phyloP scores from a whole-genome alignment of 176 grass and related monocot genomes.

The Calamus simplicifolius region DNA sequence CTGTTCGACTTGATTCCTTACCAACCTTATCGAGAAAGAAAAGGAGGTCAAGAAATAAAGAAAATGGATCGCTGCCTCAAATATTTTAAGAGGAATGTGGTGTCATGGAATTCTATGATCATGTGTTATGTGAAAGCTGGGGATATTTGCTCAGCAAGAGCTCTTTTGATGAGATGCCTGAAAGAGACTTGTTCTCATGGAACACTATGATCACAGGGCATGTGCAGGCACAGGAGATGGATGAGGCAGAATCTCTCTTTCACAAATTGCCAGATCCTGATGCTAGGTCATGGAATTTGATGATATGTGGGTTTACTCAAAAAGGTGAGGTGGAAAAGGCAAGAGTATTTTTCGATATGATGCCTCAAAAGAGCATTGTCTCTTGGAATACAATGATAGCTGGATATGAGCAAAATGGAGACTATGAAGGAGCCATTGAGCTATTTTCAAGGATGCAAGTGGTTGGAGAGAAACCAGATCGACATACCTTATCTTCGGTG shows the following conservation, averaged over 20 bases:
- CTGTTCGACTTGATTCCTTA: slow-evolving; percentile 58
- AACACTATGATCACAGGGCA: slow-evolving; percentile 65
- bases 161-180: slow-evolving; percentile 48
- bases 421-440: slow-evolving; percentile 28
- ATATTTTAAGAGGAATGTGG: slow-evolving; percentile 41
- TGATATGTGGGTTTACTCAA: slow-evolving; percentile 53
- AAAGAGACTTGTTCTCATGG: slow-evolving; percentile 53
- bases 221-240: slow-evolving; percentile 27
- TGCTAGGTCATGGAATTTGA: slow-evolving; percentile 57
- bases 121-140: slow-evolving; percentile 40
- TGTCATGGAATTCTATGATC: too few species aligned
- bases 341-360: slow-evolving; percentile 37
- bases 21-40: not conserved
- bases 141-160: slow-evolving; percentile 40
- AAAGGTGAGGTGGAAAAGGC: slow-evolving; percentile 38
- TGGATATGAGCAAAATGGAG: slow-evolving; percentile 52
- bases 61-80: not conserved
- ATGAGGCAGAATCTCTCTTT: slow-evolving; percentile 49
- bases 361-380: slow-evolving; percentile 36
- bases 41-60: not conserved
- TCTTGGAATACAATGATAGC: slow-evolving; percentile 82
- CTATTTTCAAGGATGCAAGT: slow-evolving; percentile 50
- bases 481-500: slow-evolving; percentile 61
- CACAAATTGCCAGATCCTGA: slow-evolving; percentile 40
- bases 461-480: slow-evolving; percentile 38